These are phyloP conservation scores for Pseudoperonospora humuli DNA, from an alignment of 352 stramenopile species.

Conservation along the genomic window DNA sequence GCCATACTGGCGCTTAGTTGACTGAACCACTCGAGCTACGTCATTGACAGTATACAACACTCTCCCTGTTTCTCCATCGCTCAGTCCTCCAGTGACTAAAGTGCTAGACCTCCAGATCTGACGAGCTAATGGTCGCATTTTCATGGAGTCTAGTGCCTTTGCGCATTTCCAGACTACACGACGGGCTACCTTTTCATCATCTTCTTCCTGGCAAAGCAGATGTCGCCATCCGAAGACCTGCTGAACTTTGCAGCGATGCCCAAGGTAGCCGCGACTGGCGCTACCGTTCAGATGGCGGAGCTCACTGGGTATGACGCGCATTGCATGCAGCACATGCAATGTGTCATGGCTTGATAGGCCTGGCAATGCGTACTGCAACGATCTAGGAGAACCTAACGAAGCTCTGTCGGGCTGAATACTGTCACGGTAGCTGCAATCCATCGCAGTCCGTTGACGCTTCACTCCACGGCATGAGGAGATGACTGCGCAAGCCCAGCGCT, in stretches of 20 bases:
- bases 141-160: conserved; percentile 29
- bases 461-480: conserved; percentile 2
- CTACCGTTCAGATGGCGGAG: conserved; percentile 31
- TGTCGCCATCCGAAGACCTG: conserved; percentile 36
- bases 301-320: conserved; percentile 30
- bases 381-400: conserved; percentile 16
- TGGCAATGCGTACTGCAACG: conserved; percentile 32
- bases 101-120: conserved; percentile 30
- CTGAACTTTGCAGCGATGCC: conserved; percentile 11
- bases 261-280: conserved; percentile 11
- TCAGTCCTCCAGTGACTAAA: conserved; percentile 3
- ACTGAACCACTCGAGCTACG: conserved; percentile 26
- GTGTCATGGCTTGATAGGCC: conserved; percentile 34
- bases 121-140: conserved; percentile 27
- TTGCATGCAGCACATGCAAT: conserved; percentile 23
- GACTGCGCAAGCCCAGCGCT: conserved; percentile 10
- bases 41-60: conserved; percentile 31
- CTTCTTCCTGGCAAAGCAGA: conserved; percentile 29
- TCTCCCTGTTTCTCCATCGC: conserved; percentile 5
- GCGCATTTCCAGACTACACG: conserved; percentile 38
- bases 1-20: conserved; percentile 12
- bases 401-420: neutral
- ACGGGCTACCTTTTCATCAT: conserved; percentile 8
- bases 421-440: conserved; percentile 3
- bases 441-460: conserved; percentile 21